These are phyloP conservation scores for Tulasnella sp. DNA, from an alignment of 768 basidiomycete species.

Conservation along the genomic window DNA sequence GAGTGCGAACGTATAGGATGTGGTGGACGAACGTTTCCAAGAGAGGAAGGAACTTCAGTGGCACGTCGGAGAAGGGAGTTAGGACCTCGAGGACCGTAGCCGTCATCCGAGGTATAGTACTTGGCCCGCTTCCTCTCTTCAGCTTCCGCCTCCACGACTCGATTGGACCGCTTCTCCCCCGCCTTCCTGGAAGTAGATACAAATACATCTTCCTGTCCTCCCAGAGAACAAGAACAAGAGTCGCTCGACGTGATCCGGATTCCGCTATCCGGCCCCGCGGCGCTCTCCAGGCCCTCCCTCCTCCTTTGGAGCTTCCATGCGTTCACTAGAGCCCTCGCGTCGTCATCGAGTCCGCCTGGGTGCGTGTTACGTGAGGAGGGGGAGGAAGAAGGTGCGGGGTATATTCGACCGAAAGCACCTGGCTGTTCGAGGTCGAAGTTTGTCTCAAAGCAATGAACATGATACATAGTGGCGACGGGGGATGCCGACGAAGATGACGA, in stretches of 20 bases:
- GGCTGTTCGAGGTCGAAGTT: conserved; percentile 7
- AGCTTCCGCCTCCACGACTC: neutral
- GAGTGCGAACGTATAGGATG: neutral
- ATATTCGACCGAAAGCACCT: conserved; percentile 6
- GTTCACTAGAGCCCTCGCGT: conserved; percentile 3
- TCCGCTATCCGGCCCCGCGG: conserved; percentile 8
- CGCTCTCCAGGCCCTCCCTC: conserved; percentile 3
- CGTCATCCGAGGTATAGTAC: neutral
- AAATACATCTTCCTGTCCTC: too few relatives aligned
- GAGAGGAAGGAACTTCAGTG: neutral
- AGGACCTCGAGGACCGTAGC: neutral
- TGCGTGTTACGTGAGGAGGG: neutral
- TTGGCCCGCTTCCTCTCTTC: conserved; percentile 5
- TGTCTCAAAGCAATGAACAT: conserved; percentile 4
- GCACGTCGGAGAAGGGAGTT: neutral
- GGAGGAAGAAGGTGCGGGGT: conserved; percentile 5
- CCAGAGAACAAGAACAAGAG: neutral
- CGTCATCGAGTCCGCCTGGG: conserved; percentile 1
- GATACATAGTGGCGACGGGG: neutral
- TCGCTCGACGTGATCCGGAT: neutral
- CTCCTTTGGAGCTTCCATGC: conserved; percentile 5
- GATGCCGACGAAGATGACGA: neutral
- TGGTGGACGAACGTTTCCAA: neutral
- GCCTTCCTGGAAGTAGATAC: neutral
- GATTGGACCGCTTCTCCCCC: neutral